A percentile compares a stretch with the other conserved stretches of the same genome.
Evolutionary conservation across 768 basidiomycete species (phyloP).

Genomic region (Dacryopinax primogenitus): DNA sequence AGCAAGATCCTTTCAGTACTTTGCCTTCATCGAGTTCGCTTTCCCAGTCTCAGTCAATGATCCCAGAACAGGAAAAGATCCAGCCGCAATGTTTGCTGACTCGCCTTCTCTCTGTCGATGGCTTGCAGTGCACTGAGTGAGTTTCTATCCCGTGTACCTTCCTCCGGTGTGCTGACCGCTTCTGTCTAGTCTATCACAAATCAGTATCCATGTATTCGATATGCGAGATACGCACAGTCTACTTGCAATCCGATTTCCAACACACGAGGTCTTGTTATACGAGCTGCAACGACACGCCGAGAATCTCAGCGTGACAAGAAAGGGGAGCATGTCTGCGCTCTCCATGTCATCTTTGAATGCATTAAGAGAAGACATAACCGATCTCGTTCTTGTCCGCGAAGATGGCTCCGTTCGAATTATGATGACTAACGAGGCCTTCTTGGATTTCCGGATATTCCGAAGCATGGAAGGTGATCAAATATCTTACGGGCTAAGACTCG

Average conservation of each 20-base stretch:
- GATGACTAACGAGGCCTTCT: slow-evolving; percentile 3
- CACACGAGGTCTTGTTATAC: neutral
- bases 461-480: neutral
- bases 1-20: neutral
- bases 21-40: neutral
- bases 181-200: neutral
- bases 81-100: neutral
- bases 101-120: neutral
- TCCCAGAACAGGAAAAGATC: neutral
- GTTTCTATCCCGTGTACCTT: neutral
- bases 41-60: neutral
- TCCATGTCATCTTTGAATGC: neutral
- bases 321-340: neutral
- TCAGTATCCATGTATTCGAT: neutral
- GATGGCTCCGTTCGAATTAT: slow-evolving; percentile 3
- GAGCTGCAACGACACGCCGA: neutral
- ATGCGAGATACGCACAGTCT: neutral
- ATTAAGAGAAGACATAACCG: slow-evolving; percentile 17
- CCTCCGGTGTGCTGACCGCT: neutral
- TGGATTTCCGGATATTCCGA: neutral
- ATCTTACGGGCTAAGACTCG: neutral
- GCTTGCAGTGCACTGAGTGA: neutral
- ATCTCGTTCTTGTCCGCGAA: slow-evolving; percentile 12
- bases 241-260: neutral
- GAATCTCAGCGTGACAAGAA: neutral